Evolutionary conservation across 2,329 filamentous ascomycete species (phyloP).

Genomic region (Fusarium euwallaceae): DNA sequence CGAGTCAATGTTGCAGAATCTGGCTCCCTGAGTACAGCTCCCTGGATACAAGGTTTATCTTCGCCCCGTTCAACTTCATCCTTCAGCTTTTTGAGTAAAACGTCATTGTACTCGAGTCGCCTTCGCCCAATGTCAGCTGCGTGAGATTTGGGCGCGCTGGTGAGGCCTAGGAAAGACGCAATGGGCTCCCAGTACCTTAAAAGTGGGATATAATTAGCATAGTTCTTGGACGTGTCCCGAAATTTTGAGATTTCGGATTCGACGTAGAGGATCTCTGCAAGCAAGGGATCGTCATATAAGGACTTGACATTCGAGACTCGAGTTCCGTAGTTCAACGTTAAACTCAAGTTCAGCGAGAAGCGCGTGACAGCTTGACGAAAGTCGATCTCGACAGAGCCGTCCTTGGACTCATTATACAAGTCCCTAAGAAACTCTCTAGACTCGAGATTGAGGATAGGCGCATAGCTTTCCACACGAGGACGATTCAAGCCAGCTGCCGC

Average conservation of each 20-base stretch:
- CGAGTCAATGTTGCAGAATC: constrained; percentile 72
- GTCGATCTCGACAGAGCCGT: constrained; percentile 69
- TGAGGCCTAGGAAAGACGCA: neutral
- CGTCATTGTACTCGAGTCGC: constrained; percentile 35
- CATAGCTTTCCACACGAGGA: constrained; percentile 74
- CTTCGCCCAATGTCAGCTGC: constrained; percentile 36
- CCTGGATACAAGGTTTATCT: constrained; percentile 75
- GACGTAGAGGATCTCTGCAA: constrained; percentile 40
- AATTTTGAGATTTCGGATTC: constrained; percentile 38
- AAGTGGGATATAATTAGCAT: constrained; percentile 42
- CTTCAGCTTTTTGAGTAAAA: constrained; percentile 34
- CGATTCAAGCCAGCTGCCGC: constrained; percentile 66
- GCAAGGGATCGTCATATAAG: constrained; percentile 44
- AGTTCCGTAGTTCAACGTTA: constrained; percentile 76
- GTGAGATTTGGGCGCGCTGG: neutral
- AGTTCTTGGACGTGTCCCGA: constrained; percentile 38
- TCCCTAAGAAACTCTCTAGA: constrained; percentile 70
- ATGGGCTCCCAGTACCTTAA: constrained; percentile 25
- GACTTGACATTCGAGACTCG: constrained; percentile 22
- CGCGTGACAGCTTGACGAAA: constrained; percentile 73
- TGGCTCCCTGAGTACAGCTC: constrained; percentile 75
- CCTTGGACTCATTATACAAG: constrained; percentile 67
- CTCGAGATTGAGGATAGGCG: constrained; percentile 76
- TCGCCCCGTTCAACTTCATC: constrained; percentile 61
- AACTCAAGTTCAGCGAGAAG: constrained; percentile 72